A percentile compares a stretch with the other conserved stretches of the same genome.
Conservation (phyloP, 2,329 filamentous ascomycete species). For the Claviceps sp. region DNA sequence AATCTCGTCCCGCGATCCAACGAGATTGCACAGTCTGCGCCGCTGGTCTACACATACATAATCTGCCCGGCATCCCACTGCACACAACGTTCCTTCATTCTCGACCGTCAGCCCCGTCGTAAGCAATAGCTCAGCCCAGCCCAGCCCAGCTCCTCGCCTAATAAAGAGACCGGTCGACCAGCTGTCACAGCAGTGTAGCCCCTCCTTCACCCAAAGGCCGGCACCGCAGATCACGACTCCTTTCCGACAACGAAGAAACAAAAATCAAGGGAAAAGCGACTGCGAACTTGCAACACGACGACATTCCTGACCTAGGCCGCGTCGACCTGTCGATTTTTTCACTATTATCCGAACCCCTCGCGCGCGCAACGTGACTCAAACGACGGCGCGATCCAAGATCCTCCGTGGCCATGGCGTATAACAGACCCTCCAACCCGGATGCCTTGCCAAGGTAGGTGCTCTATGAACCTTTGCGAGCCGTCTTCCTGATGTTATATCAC, state of each 20-base stretch:
- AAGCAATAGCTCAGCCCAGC: not conserved
- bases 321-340: not conserved
- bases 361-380: not conserved
- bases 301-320: not conserved
- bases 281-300: not conserved
- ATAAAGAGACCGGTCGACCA: not conserved
- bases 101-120: not conserved
- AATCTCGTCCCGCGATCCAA: no score
- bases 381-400: not conserved
- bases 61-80: not conserved
- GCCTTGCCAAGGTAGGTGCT: constrained; percentile 71
- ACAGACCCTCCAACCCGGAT: constrained; percentile 84
- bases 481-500: not conserved
- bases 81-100: not conserved
- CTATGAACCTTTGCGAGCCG: constrained; percentile 2
- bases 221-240: not conserved
- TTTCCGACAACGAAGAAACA: not conserved
- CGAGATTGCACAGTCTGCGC: no score
- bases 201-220: not conserved
- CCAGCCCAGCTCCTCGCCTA: not conserved
- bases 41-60: no score
- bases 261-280: not conserved
- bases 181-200: not conserved
- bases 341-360: not conserved
- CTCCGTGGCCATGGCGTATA: constrained; percentile 67